Base-by-base conservation (phyloP, 2,329 filamentous ascomycete species). In the Pseudovirgaria hyperparasitica region DNA sequence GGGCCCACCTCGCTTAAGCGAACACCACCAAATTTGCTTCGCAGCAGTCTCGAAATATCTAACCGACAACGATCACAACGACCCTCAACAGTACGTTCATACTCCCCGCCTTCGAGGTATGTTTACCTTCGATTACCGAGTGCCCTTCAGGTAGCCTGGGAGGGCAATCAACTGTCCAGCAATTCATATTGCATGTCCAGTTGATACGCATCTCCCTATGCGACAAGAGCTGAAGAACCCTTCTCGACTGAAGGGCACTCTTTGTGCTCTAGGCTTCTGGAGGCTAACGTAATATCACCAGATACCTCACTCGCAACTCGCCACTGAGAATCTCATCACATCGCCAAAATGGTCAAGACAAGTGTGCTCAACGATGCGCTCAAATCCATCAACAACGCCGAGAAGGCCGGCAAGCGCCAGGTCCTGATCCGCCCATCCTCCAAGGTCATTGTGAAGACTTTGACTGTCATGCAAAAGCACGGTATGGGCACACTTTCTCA, bases 401-500 rank as follows among this genome's bases (percentile, higher is more conserved):
- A 98, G 77, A 96, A 98, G 81, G 72, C 82, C 52, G 90, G 90
- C 70, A 96, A 96, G 81, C 86, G 90, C 59, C 90, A 98, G 72
- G 90, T 96, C 60, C 58, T 98, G 63, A 94, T 98, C 74, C 78
- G 86, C 56, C 90, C 92, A 52, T 81, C 75, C 63, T 96, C 90
- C 65, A 98, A 98, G 82, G 90, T 98, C 72, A 96, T 98, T 57
- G 70, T 92, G 72, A 96, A 96, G 76, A 98, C 96, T 78, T 73
- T 98, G 59, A 73, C 73, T 60, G 87, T 96, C 63, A 98, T 98
- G 90, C 90, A 98, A 72, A 84, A 82, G 66, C 90, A 98, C 71
- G 90, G 90, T 96, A 90, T 44, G 85, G 81, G 25, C 16, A 20
- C 19, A 25, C 23, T 28, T 32, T 23, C 25, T 19, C 33, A 30